These are phyloP conservation scores for Didymella lethalis DNA, from an alignment of 2,329 filamentous ascomycete species.

Conservation along the genomic window DNA sequence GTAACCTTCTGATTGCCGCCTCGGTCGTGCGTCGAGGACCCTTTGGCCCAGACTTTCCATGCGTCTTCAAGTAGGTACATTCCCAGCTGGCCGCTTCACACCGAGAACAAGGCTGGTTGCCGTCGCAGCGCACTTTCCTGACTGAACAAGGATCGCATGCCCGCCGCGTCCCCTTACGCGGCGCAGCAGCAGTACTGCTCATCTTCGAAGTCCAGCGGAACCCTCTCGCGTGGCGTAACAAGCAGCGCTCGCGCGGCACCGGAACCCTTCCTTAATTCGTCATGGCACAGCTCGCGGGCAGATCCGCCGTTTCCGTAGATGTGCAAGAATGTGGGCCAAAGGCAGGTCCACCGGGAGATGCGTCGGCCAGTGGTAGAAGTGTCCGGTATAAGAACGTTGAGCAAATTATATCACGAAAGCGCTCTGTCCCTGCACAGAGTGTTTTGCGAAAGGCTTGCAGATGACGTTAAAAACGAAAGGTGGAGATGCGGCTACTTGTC, in stretches of 20 bases:
- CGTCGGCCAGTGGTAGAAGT: conserved; percentile 15
- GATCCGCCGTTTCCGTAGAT: conserved; percentile 14
- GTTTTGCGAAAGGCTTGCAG: conserved; percentile 31
- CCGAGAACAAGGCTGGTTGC: conserved; percentile 45
- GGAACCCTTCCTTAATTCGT: conserved; percentile 30
- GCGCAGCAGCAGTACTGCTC: conserved; percentile 36
- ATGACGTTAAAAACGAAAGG: conserved; percentile 40
- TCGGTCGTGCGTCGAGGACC: conserved; percentile 47
- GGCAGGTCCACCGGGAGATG: conserved; percentile 17
- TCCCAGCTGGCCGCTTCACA: conserved; percentile 48
- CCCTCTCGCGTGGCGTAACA: conserved; percentile 24
- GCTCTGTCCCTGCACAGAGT: conserved; percentile 19
- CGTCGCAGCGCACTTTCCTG: conserved; percentile 47
- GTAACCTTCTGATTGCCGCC: conserved; percentile 45
- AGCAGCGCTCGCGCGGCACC: conserved; percentile 29
- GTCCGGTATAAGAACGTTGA: conserved; percentile 14
- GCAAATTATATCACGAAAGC: conserved; percentile 16
- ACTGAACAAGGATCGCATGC: conserved; percentile 49
- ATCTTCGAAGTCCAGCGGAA: conserved; percentile 28
- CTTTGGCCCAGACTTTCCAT: conserved; percentile 48
- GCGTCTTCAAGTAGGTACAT: conserved; percentile 49
- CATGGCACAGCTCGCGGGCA: conserved; percentile 29
- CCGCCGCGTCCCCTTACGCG: conserved; percentile 47
- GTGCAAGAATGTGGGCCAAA: conserved; percentile 14
- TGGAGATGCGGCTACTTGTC: conserved; percentile 41